A percentile compares a stretch with the other conserved stretches of the same genome.
These are phyloP conservation scores for Clitoria ternatea DNA, from an alignment of 306 rosid species.

Conservation along the genomic window DNA sequence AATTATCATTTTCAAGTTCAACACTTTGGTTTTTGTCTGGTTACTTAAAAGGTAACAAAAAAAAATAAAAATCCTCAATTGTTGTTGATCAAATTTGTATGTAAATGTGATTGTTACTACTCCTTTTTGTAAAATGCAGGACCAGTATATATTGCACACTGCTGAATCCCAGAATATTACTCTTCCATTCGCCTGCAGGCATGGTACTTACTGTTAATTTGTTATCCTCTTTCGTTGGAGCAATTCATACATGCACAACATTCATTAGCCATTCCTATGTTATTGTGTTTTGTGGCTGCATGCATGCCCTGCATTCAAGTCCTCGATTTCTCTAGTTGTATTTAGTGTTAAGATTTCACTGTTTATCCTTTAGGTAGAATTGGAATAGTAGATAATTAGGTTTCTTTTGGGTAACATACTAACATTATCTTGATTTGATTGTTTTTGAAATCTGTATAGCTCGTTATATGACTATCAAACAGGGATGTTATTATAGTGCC, in stretches of 20 bases:
- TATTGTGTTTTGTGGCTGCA: not conserved
- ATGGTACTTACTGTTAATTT: slow-evolving; percentile 71
- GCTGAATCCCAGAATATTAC: slow-evolving; percentile 82
- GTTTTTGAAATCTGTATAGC: not conserved
- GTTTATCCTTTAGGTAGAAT: not conserved
- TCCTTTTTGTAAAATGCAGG: slow-evolving; percentile 61
- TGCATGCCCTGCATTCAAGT: not conserved
- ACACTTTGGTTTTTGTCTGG: too few species aligned
- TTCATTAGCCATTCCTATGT: not conserved
- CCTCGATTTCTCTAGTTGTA: slow-evolving; percentile 2
- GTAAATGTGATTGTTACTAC: not conserved
- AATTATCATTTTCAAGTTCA: not conserved
- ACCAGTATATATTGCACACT: slow-evolving; percentile 88
- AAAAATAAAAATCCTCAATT: too few species aligned
- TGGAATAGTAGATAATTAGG: not conserved
- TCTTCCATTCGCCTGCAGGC: slow-evolving; percentile 99
- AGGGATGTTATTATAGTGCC: not conserved
- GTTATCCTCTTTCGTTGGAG: too few species aligned
- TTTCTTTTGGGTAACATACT: not conserved
- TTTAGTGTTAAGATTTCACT: not conserved
- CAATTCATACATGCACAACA: not conserved
- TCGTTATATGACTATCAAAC: not conserved
- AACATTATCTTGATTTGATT: not conserved
- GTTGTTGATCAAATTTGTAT: not conserved
- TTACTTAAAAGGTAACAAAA: too few species aligned